phyloP scores from a whole-genome alignment of 148 eudicot species.

The Fagopyrum esculentum region DNA sequence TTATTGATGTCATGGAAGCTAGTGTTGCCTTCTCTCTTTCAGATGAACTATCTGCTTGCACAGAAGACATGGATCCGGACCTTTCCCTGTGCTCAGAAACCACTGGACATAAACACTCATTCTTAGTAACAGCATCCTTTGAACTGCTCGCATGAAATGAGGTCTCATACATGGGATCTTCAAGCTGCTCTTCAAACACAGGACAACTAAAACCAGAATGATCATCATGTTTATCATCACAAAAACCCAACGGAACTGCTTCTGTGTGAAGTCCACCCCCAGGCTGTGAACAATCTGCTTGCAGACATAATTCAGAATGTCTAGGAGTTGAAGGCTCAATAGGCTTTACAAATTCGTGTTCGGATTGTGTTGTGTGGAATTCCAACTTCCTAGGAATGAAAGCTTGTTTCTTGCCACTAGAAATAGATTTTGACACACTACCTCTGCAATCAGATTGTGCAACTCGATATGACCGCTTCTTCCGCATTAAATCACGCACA shows the following conservation, averaged over 20 bases:
- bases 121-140: neutral
- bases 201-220: neutral
- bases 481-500: conserved; percentile 86
- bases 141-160: conserved; percentile 7
- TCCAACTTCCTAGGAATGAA: conserved; percentile 22
- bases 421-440: conserved; percentile 14
- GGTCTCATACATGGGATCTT: neutral
- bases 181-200: conserved; percentile 6
- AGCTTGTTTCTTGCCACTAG: neutral
- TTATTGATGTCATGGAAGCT: conserved; percentile 12
- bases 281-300: conserved; percentile 15
- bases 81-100: conserved; percentile 1
- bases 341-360: conserved; percentile 21
- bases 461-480: conserved; percentile 40
- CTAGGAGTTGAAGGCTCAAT: conserved; percentile 19
- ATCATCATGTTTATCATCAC: neutral
- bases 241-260: neutral
- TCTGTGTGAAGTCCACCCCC: conserved; percentile 10
- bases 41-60: conserved; percentile 16
- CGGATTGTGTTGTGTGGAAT: conserved; percentile 13
- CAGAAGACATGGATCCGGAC: conserved; percentile 14
- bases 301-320: conserved; percentile 12
- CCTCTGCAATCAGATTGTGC: conserved; percentile 28
- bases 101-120: neutral
- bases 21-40: conserved; percentile 15